Evolutionary conservation across 73 alveolate species (phyloP), one percentile per base, ranked within the genome.

Genomic region (Stentor roeselii): DNA sequence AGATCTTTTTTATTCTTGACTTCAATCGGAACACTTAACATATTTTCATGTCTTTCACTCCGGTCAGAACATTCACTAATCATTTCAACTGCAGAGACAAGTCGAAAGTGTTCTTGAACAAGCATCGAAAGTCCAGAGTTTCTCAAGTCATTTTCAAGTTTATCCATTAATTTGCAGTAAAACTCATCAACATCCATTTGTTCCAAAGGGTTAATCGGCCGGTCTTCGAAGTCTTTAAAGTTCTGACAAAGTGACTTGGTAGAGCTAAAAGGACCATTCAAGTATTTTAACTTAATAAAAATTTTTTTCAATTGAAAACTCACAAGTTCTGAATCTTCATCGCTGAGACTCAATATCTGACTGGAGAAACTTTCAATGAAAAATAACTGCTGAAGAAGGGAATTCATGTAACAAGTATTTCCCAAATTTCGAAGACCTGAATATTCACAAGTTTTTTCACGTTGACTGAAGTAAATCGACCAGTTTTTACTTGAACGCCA

Each of bases 151-250:
- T 92, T 78, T 84, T 96, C 99, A 59, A 96, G 77, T 84, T 92
- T 95, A 76, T 96, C 99, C 83, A 96, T 85, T 74, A 90, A 84
- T 76, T 92, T 88, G 75, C 93, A 93, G 82, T 95, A 93, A 91
- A 95, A 96, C 91, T 96, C 99, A 83, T 95, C 97, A 6, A 90
- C 95, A 89, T 96, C 99, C 91, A 88, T 93, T 84, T 96, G 95
- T 14, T 78, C 95, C 40, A 80, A 86, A 6, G 94, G 93, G 86
- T 96, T 89, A 60, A 96, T 92, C 37, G 90, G 86, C 75, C 89
- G 83, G 21, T 96, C 96, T 77, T 92, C 98, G 87, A 80, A 92
- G 85, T 92, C 94, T 67, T 90, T 78, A 39, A 30, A 1, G n/a
- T n/a, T 39, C 27, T 2, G 39, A 30, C 11, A 75, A n/a, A n/a